A percentile compares a stretch with the other conserved stretches of the same genome.
These are phyloP conservation scores for Musa schizocarpa DNA, from an alignment of 176 grass and related monocot species.

Conservation along the genomic window DNA sequence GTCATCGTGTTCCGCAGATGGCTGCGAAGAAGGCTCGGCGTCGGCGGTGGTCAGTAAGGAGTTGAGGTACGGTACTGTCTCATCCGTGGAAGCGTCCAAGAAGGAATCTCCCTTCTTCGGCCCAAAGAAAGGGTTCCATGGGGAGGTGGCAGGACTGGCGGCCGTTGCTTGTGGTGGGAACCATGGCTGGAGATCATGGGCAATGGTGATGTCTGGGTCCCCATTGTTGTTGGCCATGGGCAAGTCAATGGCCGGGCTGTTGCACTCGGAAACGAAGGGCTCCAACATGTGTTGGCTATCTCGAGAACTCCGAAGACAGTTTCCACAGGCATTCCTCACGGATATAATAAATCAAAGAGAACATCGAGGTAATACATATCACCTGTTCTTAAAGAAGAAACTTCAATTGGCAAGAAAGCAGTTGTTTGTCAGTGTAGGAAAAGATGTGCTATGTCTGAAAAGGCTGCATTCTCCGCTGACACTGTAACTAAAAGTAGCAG, in stretches of 20 bases:
- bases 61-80: not conserved
- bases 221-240: not conserved
- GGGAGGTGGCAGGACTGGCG: not conserved
- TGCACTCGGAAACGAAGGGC: not conserved
- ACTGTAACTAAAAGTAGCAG: not conserved
- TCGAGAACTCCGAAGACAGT: too few species aligned
- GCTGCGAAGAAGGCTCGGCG: not conserved
- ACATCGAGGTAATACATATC: too few species aligned
- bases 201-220: not conserved
- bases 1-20: conserved; percentile 17
- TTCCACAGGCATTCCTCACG: too few species aligned
- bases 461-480: not conserved
- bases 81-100: not conserved
- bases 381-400: too few species aligned
- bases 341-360: too few species aligned
- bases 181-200: not conserved
- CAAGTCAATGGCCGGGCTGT: not conserved
- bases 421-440: not conserved
- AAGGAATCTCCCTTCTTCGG: not conserved
- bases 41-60: not conserved
- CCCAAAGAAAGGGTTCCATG: not conserved
- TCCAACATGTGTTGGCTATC: too few species aligned
- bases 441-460: not conserved
- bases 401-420: too few species aligned
- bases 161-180: not conserved